A percentile compares a stretch with the other conserved stretches of the same genome.
phyloP scores from a whole-genome alignment of 441 rosid species.

The Daphne laureola region DNA sequence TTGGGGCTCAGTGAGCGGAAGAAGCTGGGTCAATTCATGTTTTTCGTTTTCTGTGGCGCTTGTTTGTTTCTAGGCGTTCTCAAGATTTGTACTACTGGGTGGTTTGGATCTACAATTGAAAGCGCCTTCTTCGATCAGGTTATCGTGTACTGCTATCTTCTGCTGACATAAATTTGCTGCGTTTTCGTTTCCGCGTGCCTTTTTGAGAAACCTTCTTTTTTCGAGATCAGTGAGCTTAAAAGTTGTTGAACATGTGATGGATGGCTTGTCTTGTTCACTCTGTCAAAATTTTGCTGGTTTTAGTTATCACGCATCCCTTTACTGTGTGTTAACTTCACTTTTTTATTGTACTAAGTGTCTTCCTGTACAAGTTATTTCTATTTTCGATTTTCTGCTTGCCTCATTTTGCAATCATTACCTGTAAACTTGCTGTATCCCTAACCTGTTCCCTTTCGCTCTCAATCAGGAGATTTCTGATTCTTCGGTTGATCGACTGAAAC shows the following conservation, averaged over 20 bases:
- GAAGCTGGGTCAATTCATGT: slow-evolving; percentile 78
- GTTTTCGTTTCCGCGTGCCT: neutral
- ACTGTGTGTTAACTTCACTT: no score
- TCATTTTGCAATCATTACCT: neutral
- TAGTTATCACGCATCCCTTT: no score
- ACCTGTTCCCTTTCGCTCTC: slow-evolving; percentile 2
- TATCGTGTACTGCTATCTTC: neutral
- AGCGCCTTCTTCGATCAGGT: slow-evolving; percentile 48
- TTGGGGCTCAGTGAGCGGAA: slow-evolving; percentile 62
- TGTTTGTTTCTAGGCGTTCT: slow-evolving; percentile 84
- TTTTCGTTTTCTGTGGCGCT: slow-evolving; percentile 61
- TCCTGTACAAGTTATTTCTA: neutral
- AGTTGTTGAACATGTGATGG: no score
- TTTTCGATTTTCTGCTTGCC: neutral
- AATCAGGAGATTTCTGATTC: slow-evolving; percentile 37
- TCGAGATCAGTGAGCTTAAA: neutral
- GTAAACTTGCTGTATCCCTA: neutral
- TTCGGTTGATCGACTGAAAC: slow-evolving; percentile 23
- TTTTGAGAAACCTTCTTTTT: slow-evolving; percentile 1
- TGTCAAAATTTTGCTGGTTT: no score
- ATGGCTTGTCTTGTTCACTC: no score
- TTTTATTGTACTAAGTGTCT: neutral
- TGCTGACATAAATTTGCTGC: slow-evolving; percentile 3
- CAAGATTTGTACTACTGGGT: slow-evolving; percentile 75
- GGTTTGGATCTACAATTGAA: slow-evolving; percentile 85